A percentile compares a stretch with the other conserved stretches of the same genome.
Conservation (phyloP, 2,329 filamentous ascomycete species). For the Aaosphaeria arxii region DNA sequence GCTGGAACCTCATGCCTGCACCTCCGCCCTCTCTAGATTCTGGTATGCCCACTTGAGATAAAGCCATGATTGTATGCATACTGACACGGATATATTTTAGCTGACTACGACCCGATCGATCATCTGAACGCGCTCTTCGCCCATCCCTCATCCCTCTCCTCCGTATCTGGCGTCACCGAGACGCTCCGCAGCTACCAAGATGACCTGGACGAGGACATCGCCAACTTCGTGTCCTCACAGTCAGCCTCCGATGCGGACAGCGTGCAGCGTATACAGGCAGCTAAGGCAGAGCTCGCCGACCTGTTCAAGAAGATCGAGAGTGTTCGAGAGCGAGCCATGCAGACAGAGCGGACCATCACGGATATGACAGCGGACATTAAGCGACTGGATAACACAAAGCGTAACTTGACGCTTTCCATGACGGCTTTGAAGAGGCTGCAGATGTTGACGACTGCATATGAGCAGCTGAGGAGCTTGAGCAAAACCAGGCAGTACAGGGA, state of each 20-base stretch:
- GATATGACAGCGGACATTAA: slow-evolving; percentile 99
- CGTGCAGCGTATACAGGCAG: slow-evolving; percentile 85
- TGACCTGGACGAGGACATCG: slow-evolving; percentile 78
- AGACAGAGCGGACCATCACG: slow-evolving; percentile 93
- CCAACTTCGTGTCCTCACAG: slow-evolving; percentile 68
- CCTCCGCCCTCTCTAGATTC: slow-evolving; percentile 36
- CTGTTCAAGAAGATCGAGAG: slow-evolving; percentile 94
- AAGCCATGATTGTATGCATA: too few species aligned
- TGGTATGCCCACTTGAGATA: slow-evolving; percentile 21
- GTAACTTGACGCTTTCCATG: slow-evolving; percentile 95
- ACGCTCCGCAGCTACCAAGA: slow-evolving; percentile 73
- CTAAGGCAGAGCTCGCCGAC: slow-evolving; percentile 82
- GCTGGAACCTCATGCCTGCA: slow-evolving; percentile 34
- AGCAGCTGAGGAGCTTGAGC: slow-evolving; percentile 81
- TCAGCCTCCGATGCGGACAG: slow-evolving; percentile 83
- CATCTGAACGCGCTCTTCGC: slow-evolving; percentile 94
- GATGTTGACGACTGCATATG: slow-evolving; percentile 99
- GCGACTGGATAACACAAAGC: slow-evolving; percentile 91
- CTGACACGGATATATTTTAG: slow-evolving; percentile 36
- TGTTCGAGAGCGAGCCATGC: slow-evolving; percentile 81
- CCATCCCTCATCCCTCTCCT: slow-evolving; percentile 78
- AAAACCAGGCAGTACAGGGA: slow-evolving; percentile 89
- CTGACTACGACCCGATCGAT: slow-evolving; percentile 86
- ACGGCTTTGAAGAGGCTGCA: slow-evolving; percentile 94
- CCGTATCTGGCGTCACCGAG: slow-evolving; percentile 70